A percentile compares a stretch with the other conserved stretches of the same genome.
These are phyloP conservation scores for Arabis alpina DNA, from an alignment of 345 rosid species.

Conservation along the genomic window DNA sequence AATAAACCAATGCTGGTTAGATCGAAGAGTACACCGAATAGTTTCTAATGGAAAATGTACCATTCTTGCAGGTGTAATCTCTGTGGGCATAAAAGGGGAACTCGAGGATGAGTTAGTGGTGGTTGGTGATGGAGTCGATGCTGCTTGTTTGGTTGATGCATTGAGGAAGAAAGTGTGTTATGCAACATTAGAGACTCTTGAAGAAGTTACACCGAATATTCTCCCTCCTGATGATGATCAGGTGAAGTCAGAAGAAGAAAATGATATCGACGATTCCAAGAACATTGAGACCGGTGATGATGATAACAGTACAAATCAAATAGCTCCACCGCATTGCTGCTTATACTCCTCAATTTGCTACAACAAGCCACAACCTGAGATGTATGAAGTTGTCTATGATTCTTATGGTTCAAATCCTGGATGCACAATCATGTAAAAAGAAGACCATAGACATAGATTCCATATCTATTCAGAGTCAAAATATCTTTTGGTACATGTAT, in stretches of 20 bases:
- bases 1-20: no score
- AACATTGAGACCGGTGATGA: conserved; percentile 6
- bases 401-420: conserved; percentile 33
- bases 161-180: conserved; percentile 48
- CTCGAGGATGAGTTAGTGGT: conserved; percentile 45
- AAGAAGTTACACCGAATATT: conserved; percentile 38
- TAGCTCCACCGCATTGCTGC: conserved; percentile 29
- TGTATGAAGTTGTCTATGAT: conserved; percentile 34
- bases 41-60: conserved; percentile 10
- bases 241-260: conserved; percentile 6
- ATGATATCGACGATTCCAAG: not conserved
- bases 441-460: conserved; percentile 6
- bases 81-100: conserved; percentile 50
- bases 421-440: conserved; percentile 42
- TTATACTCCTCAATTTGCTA: not conserved
- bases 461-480: conserved; percentile 7
- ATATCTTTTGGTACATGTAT: conserved; percentile 28
- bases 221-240: conserved; percentile 6
- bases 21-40: not conserved
- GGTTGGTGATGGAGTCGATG: conserved; percentile 49
- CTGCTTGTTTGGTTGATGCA: conserved; percentile 40
- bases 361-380: conserved; percentile 33
- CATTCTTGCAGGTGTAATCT: conserved; percentile 45
- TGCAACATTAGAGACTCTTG: conserved; percentile 42
- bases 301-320: conserved; percentile 9